Evolutionary conservation across 1,139 yeast species (phyloP), one percentile per base, ranked within the genome.

Genomic region (Scheffersomyces quercinus): DNA sequence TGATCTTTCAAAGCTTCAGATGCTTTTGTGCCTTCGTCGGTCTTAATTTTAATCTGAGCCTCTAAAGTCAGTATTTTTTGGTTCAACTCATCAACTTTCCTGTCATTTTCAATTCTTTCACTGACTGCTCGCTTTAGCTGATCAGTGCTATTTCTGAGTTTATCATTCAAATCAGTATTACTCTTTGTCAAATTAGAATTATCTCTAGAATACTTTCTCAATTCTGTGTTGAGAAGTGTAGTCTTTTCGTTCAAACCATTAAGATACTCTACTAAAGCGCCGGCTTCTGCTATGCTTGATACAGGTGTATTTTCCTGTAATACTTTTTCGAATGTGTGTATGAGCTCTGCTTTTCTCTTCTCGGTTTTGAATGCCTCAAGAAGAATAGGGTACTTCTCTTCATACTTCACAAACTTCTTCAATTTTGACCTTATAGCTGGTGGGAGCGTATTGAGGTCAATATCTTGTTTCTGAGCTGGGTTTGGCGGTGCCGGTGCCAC

Each of bases 311-410:
- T 67, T 53, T 93, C 97, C 42, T 79, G 77, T 48, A 93, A 67
- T 10, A 87, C 79, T 47, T 73, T 81, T 58, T 90, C 97, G 56
- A 91, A 86, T 1, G 73, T 59, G 7, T 61, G 68, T n/a, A 90
- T 77, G 42, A 85, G 72, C 40, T 81, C 85, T 2, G 78, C 69
- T 53, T 85, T 86, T 38, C 77, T 72, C 67, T 88, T 89, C 60
- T 90, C 97, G 1, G 77, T 70, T 59, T 89, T 87, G 67, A 87
- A 91, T 0, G 98, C 97, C 39, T 85, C 86, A 39, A 89, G 74
- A 12, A 91, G 70, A 15, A 82, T 66, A 0, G 97, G 98, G 60
- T 90, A 91, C 59, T 88, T 88, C 45, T 86, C 87, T 62, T 93
- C 98, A 62, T 90, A 93, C 61, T 89, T 90, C 45, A 79, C 82